These are phyloP conservation scores for Fusarium napiforme DNA, from an alignment of 2,329 filamentous ascomycete genomes.

Conservation along the genomic window DNA sequence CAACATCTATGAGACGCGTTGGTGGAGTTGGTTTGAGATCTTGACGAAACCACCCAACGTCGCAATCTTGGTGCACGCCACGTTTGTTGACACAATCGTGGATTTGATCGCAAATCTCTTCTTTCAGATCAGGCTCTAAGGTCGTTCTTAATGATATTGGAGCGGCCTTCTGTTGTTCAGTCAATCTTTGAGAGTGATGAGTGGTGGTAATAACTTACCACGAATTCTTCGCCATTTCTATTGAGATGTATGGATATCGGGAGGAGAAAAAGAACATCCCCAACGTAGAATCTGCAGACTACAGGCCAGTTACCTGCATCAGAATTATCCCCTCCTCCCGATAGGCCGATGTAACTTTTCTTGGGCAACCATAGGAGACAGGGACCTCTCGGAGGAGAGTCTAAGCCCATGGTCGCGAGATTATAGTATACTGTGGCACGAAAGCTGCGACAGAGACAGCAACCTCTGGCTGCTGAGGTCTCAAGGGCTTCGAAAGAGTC, in stretches of 20 bases:
- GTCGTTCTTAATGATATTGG: not conserved
- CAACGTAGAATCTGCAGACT: not conserved
- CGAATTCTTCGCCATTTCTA: not conserved
- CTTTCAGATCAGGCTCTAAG: not conserved
- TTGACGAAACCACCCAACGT: not conserved
- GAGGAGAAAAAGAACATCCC: not conserved
- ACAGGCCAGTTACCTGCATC: not conserved
- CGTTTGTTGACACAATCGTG: not conserved
- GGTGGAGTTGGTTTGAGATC: not conserved
- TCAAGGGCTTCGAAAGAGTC: not conserved
- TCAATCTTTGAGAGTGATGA: not conserved
- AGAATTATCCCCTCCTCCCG: too few relatives aligned
- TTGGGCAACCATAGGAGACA: not conserved
- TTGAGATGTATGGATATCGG: rapidly evolving
- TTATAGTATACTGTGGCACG: not conserved
- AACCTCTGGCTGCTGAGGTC: not conserved
- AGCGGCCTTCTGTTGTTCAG: not conserved
- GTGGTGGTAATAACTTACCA: not conserved
- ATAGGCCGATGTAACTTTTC: not conserved
- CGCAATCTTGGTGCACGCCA: not conserved
- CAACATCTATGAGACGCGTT: not conserved
- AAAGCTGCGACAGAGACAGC: not conserved
- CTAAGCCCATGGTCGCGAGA: not conserved
- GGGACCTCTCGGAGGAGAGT: not conserved
- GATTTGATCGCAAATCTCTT: not conserved